A percentile compares a stretch with the other conserved stretches of the same genome.
Conservation (phyloP, 352 stramenopile species). For the Phytophthora litchii region DNA sequence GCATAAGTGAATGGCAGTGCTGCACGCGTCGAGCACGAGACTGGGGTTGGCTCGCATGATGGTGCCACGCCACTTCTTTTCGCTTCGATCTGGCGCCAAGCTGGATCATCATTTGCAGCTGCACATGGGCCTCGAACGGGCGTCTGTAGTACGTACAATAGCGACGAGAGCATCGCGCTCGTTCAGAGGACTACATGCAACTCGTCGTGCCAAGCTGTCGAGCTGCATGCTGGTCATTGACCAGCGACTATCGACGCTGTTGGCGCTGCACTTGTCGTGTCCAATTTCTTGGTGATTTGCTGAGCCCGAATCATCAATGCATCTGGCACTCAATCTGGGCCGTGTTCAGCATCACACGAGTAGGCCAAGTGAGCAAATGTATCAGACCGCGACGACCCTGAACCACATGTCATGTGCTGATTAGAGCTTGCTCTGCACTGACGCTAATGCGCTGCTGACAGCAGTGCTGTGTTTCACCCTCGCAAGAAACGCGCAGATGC, state of each 20-base stretch:
- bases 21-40: conserved; percentile 13
- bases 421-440: neutral
- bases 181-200: neutral
- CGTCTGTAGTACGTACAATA: neutral
- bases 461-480: neutral
- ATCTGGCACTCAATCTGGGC: neutral
- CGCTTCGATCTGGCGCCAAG: conserved; percentile 18
- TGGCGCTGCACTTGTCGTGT: conserved; percentile 18
- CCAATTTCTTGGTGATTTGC: conserved; percentile 27
- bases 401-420: neutral
- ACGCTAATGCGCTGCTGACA: neutral
- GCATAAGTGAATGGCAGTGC: neutral
- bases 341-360: no score
- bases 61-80: conserved; percentile 32
- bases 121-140: conserved; percentile 23
- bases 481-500: neutral
- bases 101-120: conserved; percentile 20
- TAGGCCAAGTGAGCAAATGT: no score
- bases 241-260: neutral
- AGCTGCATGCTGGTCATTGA: neutral
- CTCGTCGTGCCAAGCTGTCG: neutral
- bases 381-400: neutral
- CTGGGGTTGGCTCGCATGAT: conserved; percentile 14
- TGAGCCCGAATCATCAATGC: conserved; percentile 23
- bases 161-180: conserved; percentile 3